Conservation (phyloP, 139 green algal genomes). For the Chlorella sp. region DNA sequence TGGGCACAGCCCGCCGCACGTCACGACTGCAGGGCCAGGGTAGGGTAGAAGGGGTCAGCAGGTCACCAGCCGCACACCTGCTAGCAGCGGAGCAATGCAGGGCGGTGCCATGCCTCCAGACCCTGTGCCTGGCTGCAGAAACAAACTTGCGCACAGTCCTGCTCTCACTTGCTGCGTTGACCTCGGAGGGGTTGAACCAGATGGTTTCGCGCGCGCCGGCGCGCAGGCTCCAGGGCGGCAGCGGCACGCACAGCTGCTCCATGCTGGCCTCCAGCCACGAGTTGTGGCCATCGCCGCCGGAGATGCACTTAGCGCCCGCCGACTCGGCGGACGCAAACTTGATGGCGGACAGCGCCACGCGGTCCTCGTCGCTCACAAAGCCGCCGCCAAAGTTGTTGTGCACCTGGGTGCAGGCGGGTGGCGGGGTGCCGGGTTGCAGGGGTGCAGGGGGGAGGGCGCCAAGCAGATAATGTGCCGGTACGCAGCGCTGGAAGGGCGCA, state of each 20-base stretch:
- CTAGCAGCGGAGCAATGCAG: no score
- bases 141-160: not conserved
- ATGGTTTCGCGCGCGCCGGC: constrained; percentile 86
- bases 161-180: constrained; percentile 41
- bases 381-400: constrained; percentile 73
- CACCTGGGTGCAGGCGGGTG: not conserved
- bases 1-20: constrained; percentile 97
- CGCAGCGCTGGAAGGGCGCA: not conserved
- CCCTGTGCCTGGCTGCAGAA: no score
- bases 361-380: constrained; percentile 86
- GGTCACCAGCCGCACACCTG: no score
- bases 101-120: no score
- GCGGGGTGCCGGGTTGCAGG: no score
- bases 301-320: constrained; percentile 44
- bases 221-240: constrained; percentile 85
- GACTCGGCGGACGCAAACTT: constrained; percentile 79
- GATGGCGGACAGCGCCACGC: constrained; percentile 84
- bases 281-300: not conserved
- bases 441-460: not conserved
- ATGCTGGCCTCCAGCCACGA: constrained; percentile 38
- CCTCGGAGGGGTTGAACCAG: constrained; percentile 87
- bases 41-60: not conserved
- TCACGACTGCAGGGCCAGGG: constrained; percentile 77
- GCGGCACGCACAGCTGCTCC: constrained; percentile 77
- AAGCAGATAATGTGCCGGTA: not conserved